Conservation (phyloP, 192 early-diverging fungal species). For the Anaeromyces robustus region DNA sequence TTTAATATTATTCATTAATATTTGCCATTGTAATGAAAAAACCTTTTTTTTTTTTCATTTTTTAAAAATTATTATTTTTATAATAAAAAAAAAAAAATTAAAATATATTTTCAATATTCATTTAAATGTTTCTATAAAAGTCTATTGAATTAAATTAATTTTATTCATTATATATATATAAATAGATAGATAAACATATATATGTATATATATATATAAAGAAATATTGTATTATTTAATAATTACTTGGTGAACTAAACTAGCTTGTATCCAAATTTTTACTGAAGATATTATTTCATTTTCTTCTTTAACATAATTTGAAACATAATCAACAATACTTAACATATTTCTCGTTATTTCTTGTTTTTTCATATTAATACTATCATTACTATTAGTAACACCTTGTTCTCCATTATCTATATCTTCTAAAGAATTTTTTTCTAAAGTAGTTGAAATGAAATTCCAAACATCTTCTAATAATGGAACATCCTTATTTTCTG, state of each 20-base stretch:
- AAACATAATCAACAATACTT: not conserved
- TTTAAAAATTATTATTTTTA: too few species aligned
- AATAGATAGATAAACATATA: too few species aligned
- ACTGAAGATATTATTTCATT: not conserved
- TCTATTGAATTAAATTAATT: too few species aligned
- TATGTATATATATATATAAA: too few species aligned
- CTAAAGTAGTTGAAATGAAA: not conserved
- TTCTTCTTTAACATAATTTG: not conserved
- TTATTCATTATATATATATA: too few species aligned
- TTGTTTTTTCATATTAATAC: not conserved
- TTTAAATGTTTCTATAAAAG: too few species aligned
- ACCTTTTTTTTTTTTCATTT: not conserved
- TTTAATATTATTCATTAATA: not conserved
- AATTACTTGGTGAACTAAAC: not conserved
- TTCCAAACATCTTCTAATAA: not conserved
- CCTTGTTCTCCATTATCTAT: not conserved
- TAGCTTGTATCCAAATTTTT: not conserved
- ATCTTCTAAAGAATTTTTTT: not conserved
- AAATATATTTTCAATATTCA: too few species aligned
- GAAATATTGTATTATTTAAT: not conserved
- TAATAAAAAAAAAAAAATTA: too few species aligned
- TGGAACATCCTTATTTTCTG: not conserved
- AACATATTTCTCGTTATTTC: not conserved
- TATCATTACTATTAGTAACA: not conserved
- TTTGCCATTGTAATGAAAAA: not conserved